Percentiles rank a stretch among this genome's conserved stretches.
Conservation (phyloP, 2,329 filamentous ascomycete genomes). For the Pestalotiopsis sp. region DNA sequence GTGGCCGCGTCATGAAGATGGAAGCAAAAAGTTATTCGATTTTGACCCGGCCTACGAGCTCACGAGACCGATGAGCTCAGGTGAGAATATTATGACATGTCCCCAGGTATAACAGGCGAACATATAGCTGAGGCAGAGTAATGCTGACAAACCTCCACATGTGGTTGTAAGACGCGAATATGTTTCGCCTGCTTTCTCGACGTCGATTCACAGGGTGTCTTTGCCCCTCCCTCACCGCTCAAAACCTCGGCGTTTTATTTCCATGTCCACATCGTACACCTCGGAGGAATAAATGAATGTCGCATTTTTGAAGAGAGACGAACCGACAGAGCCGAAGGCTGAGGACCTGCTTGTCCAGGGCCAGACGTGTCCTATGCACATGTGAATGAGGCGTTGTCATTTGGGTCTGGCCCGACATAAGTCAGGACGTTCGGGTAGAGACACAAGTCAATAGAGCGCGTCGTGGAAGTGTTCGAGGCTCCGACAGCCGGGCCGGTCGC, state of each 20-base stretch:
- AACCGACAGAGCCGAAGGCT: too few species aligned
- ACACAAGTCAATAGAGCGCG: not conserved
- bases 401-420: not conserved
- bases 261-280: too few species aligned
- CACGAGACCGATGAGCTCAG: not conserved
- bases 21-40: not conserved
- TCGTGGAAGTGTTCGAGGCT: not conserved
- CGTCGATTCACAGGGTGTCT: not conserved
- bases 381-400: conserved; percentile 1
- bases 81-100: not conserved
- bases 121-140: not conserved
- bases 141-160: not conserved
- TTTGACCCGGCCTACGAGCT: not conserved
- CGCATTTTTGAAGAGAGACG: too few species aligned
- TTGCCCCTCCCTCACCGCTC: not conserved
- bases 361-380: not conserved
- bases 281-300: too few species aligned
- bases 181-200: not conserved
- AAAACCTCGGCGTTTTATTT: too few species aligned
- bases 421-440: conserved; percentile 4
- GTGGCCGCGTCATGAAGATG: not conserved
- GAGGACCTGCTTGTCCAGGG: not conserved
- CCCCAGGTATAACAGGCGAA: not conserved
- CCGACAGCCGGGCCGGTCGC: conserved; percentile 2
- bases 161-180: not conserved